A percentile compares a stretch with the other conserved stretches of the same genome.
Evolutionary conservation across 768 basidiomycete genomes (phyloP).

Genomic region (Boletus edulis): DNA sequence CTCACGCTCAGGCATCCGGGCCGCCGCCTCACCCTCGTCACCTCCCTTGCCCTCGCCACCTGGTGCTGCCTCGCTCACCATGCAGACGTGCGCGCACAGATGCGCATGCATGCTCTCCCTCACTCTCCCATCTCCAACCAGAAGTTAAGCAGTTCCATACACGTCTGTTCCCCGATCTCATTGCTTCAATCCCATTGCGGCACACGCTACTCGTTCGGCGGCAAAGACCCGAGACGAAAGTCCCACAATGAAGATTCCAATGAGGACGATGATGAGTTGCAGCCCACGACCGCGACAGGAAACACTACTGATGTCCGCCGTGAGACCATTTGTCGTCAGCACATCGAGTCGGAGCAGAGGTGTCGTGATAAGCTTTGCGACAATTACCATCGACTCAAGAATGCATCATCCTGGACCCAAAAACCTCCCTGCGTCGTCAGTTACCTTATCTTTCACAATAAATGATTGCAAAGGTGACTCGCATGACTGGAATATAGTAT

Average conservation of each 20-base stretch:
- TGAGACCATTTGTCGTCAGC: constrained; percentile 87
- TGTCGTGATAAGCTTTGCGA: constrained; percentile 91
- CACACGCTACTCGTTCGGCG: constrained; percentile 50
- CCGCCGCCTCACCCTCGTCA: no score
- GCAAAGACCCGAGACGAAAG: constrained; percentile 47
- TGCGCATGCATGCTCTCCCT: no score
- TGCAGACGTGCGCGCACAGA: no score
- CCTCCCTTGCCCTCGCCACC: no score
- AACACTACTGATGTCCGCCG: constrained; percentile 67
- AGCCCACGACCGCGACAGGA: constrained; percentile 44
- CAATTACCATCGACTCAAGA: constrained; percentile 87
- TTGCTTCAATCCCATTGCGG: constrained; percentile 72
- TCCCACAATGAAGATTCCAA: constrained; percentile 65
- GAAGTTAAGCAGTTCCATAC: no score
- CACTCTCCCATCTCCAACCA: no score
- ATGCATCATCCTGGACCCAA: constrained; percentile 40
- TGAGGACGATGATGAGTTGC: constrained; percentile 75
- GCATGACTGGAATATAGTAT: constrained; percentile 39
- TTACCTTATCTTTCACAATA: constrained; percentile 37
- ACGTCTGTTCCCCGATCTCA: constrained; percentile 71
- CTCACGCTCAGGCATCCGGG: no score
- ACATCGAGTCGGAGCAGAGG: constrained; percentile 92
- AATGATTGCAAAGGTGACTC: constrained; percentile 37
- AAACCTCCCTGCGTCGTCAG: constrained; percentile 29
- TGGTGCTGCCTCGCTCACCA: no score